Conservation (phyloP, 495 filamentous ascomycete genomes). For the Tuber microsphaerosporum region DNA sequence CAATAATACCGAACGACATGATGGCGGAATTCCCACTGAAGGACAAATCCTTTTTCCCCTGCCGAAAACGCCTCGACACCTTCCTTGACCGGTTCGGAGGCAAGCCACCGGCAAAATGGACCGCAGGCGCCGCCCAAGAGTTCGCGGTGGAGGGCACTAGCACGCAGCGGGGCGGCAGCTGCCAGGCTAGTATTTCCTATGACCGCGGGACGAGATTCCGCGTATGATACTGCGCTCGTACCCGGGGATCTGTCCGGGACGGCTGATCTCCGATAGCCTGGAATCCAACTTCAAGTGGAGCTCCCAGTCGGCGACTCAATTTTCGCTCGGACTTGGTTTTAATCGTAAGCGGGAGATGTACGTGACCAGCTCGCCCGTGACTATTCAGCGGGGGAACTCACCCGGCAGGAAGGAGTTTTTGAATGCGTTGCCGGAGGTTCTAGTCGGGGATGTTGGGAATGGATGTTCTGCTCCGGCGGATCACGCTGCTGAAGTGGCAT, state of each 20-base stretch:
- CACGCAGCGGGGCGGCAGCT: conserved; percentile 42
- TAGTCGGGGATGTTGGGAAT: not conserved
- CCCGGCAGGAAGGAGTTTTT: not conserved
- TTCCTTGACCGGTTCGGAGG: conserved; percentile 32
- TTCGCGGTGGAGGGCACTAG: conserved; percentile 39
- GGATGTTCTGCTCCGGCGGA: not conserved
- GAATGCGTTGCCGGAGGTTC: not conserved
- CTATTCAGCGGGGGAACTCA: conserved; percentile 42
- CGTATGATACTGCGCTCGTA: conserved; percentile 41
- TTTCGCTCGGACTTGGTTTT: conserved; percentile 53
- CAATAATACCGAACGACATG: no score
- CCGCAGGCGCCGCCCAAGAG: conserved; percentile 51
- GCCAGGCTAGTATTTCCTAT: conserved; percentile 44
- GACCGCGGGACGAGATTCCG: conserved; percentile 38
- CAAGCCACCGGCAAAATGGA: conserved; percentile 47
- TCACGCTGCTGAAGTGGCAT: not conserved
- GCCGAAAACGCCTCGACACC: not conserved
- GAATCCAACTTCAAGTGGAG: conserved; percentile 54
- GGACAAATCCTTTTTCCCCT: not conserved
- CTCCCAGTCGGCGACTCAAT: conserved; percentile 52
- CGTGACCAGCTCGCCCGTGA: conserved; percentile 57
- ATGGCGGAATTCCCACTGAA: no score
- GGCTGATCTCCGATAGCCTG: conserved; percentile 28
- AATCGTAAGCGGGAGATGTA: conserved; percentile 64
- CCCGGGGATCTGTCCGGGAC: conserved; percentile 42